Percentiles rank a stretch among this genome's conserved stretches.
Conservation (phyloP, 164 flowering plant species). For the Nymphaea thermarum region DNA sequence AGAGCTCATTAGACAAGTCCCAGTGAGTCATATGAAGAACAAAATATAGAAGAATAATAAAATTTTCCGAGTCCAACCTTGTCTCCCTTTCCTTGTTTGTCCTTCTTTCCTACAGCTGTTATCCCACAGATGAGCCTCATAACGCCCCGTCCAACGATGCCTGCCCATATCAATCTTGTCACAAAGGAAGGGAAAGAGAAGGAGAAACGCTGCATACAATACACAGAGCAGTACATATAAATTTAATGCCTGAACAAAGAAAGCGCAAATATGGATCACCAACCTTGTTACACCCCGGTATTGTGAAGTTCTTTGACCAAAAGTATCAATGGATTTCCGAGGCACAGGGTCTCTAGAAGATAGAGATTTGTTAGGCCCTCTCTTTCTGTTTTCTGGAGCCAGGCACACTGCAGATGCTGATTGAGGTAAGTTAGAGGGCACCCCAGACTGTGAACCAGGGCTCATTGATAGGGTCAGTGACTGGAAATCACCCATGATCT, state of each 20-base stretch:
- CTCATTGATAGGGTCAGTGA: constrained; percentile 42
- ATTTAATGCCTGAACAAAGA: neutral
- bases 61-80: constrained; percentile 29
- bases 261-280: neutral
- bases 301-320: constrained; percentile 89
- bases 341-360: constrained; percentile 35
- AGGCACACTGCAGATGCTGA: constrained; percentile 7
- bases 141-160: constrained; percentile 90
- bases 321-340: constrained; percentile 67
- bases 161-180: constrained; percentile 11
- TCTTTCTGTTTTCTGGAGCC: constrained; percentile 22
- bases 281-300: constrained; percentile 92
- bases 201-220: neutral
- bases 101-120: constrained; percentile 90
- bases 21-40: neutral
- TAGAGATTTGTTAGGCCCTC: constrained; percentile 17
- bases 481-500: constrained; percentile 9
- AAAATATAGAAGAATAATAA: neutral
- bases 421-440: neutral
- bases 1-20: too few species aligned
- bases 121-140: constrained; percentile 93
- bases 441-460: constrained; percentile 12
- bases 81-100: constrained; percentile 89
- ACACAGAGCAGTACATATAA: neutral
- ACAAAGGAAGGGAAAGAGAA: neutral